Base-by-base conservation (phyloP, 768 basidiomycete genomes). In the Mycena kentingensis region DNA sequence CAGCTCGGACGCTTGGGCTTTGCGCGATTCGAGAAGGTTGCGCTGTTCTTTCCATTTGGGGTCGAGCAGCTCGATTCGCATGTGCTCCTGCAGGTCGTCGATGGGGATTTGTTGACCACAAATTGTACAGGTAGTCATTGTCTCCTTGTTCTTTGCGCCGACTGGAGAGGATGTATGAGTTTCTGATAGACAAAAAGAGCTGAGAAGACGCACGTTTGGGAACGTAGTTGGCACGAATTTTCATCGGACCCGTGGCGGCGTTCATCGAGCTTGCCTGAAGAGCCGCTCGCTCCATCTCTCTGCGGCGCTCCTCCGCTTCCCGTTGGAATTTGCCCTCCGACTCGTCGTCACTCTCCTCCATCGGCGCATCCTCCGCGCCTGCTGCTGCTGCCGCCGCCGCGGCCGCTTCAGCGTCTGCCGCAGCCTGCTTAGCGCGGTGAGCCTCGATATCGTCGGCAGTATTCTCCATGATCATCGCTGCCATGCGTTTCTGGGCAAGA, bases 41-140 rank as follows among this genome's bases (percentile, higher is more conserved):
- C 96, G 89, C 67, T 96, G 93, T 57, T 94, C 93, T 70, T 98
- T 98, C 95, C 96, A 99, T 68, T 88, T 85, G 35, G 97, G 97
- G 72, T 99, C 97, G 61, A 99, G 81, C 55, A 98, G 71, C 67
- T 99, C 97, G 66, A 98, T 98, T 62, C 97, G 91, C 84, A 98
- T 94, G 69, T 98, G 97, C 67, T 98, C 95, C 61, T 96, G 84
- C 38, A 98, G 75, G 67, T 98, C 96, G 71, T 97, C 90, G 63
- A 95, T 88, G 24, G 97, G 88, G 31, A 99, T 90, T 70, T 93
- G 88, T 68, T 98, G 95, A n/a, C 90, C 88, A 72, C 95, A 97
- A 62, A 98, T 88, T 16, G 87, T 80, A 74, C 94, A 98, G 25
- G 88, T 93, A 4, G 93, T 89, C 72, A 90, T 85, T 31, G 84